Percentiles rank a stretch among this genome's conserved stretches.
phyloP scores from a whole-genome alignment of 345 rosid species.

The Syzygium grande region DNA sequence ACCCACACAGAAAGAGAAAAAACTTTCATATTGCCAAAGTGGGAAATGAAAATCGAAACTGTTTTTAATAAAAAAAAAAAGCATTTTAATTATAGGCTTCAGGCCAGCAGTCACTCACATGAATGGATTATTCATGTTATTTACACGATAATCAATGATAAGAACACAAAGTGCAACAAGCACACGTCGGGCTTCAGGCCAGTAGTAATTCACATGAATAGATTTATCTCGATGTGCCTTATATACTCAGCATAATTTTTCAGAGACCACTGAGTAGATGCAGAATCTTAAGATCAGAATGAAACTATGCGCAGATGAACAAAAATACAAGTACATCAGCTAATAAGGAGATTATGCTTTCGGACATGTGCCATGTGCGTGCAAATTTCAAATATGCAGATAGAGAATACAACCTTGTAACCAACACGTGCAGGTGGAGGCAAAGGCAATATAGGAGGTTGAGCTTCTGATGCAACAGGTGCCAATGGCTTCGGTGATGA shows the following conservation, averaged over 20 bases:
- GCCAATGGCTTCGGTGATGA: conserved; percentile 36
- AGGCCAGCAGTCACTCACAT: background rate
- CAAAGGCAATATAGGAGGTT: conserved; percentile 79
- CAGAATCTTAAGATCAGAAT: background rate
- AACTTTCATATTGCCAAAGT: background rate
- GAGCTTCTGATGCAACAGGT: conserved; percentile 41
- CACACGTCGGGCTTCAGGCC: background rate
- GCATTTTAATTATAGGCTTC: background rate
- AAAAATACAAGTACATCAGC: background rate
- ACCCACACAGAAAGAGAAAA: background rate
- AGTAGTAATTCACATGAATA: background rate
- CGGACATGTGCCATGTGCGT: background rate
- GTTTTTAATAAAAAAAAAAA: too few species aligned
- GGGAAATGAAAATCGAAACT: background rate
- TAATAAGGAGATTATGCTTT: background rate
- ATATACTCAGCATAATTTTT: background rate
- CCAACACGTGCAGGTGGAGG: conserved; percentile 52
- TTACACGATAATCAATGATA: background rate
- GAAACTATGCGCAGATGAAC: background rate
- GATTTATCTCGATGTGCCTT: background rate
- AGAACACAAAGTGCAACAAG: background rate
- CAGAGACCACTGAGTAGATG: background rate
- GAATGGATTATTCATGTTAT: background rate
- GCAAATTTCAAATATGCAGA: background rate
- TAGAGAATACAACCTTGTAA: conserved; percentile 30